Evolutionary conservation across 306 rosid genomes (phyloP).

Genomic region (Pterocarpus santalinus): DNA sequence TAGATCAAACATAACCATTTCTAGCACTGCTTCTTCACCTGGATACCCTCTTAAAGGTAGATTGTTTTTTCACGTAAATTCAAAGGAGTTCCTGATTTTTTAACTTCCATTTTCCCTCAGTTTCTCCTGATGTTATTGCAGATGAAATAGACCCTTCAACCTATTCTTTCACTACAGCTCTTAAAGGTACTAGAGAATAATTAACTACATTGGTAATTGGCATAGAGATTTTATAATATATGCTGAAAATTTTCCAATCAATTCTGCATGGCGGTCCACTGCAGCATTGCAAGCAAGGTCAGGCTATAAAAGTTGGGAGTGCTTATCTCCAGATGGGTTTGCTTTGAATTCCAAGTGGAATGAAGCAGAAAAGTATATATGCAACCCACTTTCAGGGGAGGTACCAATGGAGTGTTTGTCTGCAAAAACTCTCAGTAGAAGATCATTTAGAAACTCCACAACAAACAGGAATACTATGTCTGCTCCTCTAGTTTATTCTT

Average conservation of each 20-base stretch:
- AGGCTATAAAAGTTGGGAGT: conserved; percentile 70
- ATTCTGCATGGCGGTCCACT: conserved; percentile 36
- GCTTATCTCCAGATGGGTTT: conserved; percentile 87
- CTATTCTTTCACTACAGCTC: conserved; percentile 88
- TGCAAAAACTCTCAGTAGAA: conserved; percentile 88
- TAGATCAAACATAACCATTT: conserved; percentile 79
- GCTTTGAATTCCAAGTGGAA: conserved; percentile 95
- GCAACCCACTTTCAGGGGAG: conserved; percentile 95
- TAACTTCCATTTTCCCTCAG: conserved; percentile 12
- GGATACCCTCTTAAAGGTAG: conserved; percentile 81
- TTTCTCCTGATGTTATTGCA: conserved; percentile 43
- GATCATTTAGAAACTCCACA: conserved; percentile 72
- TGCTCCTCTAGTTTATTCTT: conserved; percentile 74
- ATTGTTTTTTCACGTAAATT: neutral
- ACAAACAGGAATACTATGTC: conserved; percentile 74
- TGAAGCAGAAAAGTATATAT: conserved; percentile 93
- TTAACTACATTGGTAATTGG: neutral
- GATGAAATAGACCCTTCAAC: conserved; percentile 97
- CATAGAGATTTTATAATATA: conserved; percentile 4
- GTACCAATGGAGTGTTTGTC: conserved; percentile 96
- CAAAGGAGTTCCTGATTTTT: neutral
- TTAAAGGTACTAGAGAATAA: conserved; percentile 65
- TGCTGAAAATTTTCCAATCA: conserved; percentile 17
- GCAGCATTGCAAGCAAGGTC: conserved; percentile 88
- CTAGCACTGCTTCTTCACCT: conserved; percentile 96